These are phyloP conservation scores for Notholithocarpus densiflorus DNA, from an alignment of 306 rosid genomes.

Conservation along the genomic window DNA sequence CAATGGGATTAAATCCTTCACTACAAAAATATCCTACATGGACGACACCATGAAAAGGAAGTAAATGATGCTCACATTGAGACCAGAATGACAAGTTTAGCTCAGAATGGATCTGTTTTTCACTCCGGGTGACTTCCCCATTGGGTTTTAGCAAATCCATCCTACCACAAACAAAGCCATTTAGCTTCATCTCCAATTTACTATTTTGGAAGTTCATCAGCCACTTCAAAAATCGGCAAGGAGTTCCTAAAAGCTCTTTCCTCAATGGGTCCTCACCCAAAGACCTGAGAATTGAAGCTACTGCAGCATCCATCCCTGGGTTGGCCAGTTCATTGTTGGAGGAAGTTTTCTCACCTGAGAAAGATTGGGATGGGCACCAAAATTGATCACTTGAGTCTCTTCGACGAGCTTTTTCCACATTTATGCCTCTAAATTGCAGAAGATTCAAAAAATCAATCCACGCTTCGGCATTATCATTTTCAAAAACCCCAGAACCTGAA, in stretches of 20 bases:
- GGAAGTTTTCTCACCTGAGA: constrained; percentile 41
- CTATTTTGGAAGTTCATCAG: constrained; percentile 63
- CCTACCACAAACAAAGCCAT: constrained; percentile 42
- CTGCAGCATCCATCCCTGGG: constrained; percentile 62
- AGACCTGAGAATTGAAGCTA: constrained; percentile 67
- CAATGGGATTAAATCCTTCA: constrained; percentile 45
- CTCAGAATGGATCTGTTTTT: constrained; percentile 48
- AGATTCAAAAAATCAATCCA: constrained; percentile 78
- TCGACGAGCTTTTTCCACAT: constrained; percentile 27
- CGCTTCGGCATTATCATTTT: constrained; percentile 45
- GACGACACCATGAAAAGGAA: constrained; percentile 91
- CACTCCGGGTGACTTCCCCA: constrained; percentile 28
- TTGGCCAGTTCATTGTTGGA: constrained; percentile 37
- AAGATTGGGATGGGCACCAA: constrained; percentile 74
- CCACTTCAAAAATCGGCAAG: constrained; percentile 79
- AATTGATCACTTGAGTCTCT: constrained; percentile 34
- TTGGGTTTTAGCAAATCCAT: constrained; percentile 26
- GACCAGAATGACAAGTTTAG: constrained; percentile 76
- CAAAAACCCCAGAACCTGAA: constrained; percentile 79
- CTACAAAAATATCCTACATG: constrained; percentile 66
- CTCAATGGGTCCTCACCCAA: constrained; percentile 90
- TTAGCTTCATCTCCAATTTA: constrained; percentile 66
- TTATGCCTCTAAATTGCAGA: constrained; percentile 63
- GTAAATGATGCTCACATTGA: constrained; percentile 94
- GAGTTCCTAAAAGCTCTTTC: constrained; percentile 79